These are phyloP conservation scores for Monosporascus sp. DNA, from an alignment of 2,329 filamentous ascomycete genomes.

Conservation along the genomic window DNA sequence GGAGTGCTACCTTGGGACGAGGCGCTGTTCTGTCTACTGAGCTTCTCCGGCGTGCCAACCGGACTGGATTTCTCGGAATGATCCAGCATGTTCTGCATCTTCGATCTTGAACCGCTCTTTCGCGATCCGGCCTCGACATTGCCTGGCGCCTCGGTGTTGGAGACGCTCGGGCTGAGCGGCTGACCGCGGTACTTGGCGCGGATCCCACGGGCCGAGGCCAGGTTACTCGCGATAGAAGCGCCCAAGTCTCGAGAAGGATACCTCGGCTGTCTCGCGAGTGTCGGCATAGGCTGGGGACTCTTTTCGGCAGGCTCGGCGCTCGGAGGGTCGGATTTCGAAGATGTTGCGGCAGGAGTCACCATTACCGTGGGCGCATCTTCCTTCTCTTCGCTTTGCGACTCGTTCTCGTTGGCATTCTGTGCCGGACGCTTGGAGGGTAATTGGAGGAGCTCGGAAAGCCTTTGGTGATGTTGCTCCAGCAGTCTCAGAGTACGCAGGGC, in stretches of 20 bases:
- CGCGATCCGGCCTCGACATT: conserved; percentile 57
- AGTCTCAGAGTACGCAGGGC: conserved; percentile 79
- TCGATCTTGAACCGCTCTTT: conserved; percentile 42
- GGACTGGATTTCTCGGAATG: conserved; percentile 48
- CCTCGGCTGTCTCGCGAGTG: conserved; percentile 38
- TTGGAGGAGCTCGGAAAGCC: conserved; percentile 75
- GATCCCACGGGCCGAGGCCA: conserved; percentile 82
- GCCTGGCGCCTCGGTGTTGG: conserved; percentile 67
- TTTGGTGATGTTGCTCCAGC: conserved; percentile 82
- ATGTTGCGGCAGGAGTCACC: background rate
- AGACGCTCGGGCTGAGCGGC: conserved; percentile 66
- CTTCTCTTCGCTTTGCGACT: conserved; percentile 33
- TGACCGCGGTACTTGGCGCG: conserved; percentile 58
- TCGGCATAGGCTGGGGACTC: conserved; percentile 26
- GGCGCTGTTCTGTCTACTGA: conserved; percentile 15
- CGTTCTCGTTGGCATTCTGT: conserved; percentile 30
- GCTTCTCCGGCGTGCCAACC: conserved; percentile 39
- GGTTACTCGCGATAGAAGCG: conserved; percentile 82
- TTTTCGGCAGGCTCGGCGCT: conserved; percentile 19
- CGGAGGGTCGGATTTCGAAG: background rate
- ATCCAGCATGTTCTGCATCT: conserved; percentile 54
- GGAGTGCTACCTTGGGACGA: conserved; percentile 19
- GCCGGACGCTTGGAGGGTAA: conserved; percentile 54
- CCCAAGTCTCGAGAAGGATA: conserved; percentile 63
- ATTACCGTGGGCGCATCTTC: conserved; percentile 19